phyloP scores from a whole-genome alignment of 305 asterid genomes.

The Fraxinus dipetala region DNA sequence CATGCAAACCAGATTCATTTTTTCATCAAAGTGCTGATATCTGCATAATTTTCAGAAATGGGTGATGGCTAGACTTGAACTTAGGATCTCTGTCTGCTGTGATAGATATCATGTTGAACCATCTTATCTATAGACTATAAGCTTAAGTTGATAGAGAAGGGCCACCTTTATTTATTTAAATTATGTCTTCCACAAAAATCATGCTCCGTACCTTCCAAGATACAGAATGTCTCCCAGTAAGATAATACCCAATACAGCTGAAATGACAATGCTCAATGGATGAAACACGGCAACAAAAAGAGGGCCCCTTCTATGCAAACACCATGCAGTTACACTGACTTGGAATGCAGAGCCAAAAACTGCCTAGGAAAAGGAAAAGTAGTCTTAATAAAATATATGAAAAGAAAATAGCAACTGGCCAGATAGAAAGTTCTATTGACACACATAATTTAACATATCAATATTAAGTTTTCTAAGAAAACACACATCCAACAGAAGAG shows the following conservation, averaged over 20 bases:
- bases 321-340: conserved; percentile 66
- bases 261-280: conserved; percentile 69
- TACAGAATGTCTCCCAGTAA: conserved; percentile 59
- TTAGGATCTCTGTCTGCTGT: not conserved
- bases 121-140: not conserved
- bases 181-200: not conserved
- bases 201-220: conserved; percentile 62
- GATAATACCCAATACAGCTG: conserved; percentile 52
- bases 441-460: not conserved
- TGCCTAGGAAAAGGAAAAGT: conserved; percentile 39
- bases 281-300: conserved; percentile 83
- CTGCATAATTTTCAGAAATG: not conserved
- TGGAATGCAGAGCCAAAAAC: conserved; percentile 79
- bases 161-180: not conserved
- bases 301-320: conserved; percentile 69
- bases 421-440: not conserved
- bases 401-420: not conserved
- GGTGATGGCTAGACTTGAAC: not conserved
- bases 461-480: not conserved
- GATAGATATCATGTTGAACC: not conserved
- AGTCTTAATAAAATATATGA: not conserved
- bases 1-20: not conserved
- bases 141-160: not conserved
- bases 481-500: not conserved
- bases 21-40: not conserved